Evolutionary conservation across 73 alveolate species (phyloP).

Genomic region (Symbiodinium pilosum): DNA sequence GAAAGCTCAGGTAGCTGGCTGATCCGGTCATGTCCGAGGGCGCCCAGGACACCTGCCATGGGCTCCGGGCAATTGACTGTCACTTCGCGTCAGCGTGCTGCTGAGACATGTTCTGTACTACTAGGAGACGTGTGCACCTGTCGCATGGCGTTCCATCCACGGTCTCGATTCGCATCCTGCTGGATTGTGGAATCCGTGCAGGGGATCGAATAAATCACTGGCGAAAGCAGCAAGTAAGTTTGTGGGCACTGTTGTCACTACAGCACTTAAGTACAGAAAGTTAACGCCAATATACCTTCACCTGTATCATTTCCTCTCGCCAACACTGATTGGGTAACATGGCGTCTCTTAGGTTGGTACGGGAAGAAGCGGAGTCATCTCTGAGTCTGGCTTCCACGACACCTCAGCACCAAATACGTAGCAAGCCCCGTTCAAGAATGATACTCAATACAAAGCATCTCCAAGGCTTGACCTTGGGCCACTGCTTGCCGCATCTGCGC

Average conservation of each 20-base stretch:
- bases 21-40: neutral
- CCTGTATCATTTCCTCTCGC: too few relatives aligned
- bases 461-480: neutral
- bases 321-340: neutral
- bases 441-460: too few relatives aligned
- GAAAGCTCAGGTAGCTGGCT: neutral
- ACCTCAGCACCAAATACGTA: neutral
- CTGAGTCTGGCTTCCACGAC: slow-evolving; percentile 1
- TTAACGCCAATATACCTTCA: too few relatives aligned
- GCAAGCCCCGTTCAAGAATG: too few relatives aligned
- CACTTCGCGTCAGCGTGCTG: too few relatives aligned
- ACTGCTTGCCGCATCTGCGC: neutral
- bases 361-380: neutral
- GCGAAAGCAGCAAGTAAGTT: too few relatives aligned
- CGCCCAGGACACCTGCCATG: neutral
- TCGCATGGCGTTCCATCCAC: neutral
- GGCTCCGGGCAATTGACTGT: too few relatives aligned
- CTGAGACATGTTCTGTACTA: too few relatives aligned
- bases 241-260: too few relatives aligned
- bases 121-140: neutral
- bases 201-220: too few relatives aligned
- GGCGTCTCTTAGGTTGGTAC: neutral
- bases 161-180: neutral
- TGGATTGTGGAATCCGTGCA: too few relatives aligned
- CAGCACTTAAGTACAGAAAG: too few relatives aligned